Evolutionary conservation across 306 rosid genomes (phyloP).

Genomic region (Oxytropis ochrocephala): DNA sequence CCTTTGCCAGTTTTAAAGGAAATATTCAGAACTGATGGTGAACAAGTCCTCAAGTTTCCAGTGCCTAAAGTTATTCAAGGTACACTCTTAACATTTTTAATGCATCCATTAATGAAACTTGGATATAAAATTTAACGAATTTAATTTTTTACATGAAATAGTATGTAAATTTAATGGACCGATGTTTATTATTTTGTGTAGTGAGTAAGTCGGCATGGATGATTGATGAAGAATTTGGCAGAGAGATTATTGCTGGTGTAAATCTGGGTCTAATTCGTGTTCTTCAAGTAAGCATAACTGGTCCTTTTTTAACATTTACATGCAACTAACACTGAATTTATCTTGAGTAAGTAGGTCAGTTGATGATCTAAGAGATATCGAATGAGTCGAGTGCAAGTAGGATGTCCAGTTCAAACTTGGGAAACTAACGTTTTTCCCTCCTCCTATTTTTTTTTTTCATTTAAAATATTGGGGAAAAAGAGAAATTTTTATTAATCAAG

Average conservation of each 20-base stretch:
- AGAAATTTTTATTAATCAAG: too few species aligned
- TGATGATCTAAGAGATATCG: too few species aligned
- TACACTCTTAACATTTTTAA: not conserved
- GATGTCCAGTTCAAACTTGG: too few species aligned
- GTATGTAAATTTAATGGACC: too few species aligned
- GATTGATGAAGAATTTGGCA: slow-evolving; percentile 63
- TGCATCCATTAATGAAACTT: not conserved
- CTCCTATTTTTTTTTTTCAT: too few species aligned
- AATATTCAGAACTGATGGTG: slow-evolving; percentile 48
- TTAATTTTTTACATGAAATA: too few species aligned
- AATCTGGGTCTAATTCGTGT: slow-evolving; percentile 31
- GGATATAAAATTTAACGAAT: not conserved
- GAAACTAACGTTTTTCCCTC: too few species aligned
- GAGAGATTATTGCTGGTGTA: slow-evolving; percentile 62
- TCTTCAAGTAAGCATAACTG: slow-evolving; percentile 20
- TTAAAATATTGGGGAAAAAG: too few species aligned
- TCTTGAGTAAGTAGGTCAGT: slow-evolving; percentile 44
- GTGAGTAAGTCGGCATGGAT: slow-evolving; percentile 51
- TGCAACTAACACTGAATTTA: not conserved
- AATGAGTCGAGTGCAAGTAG: too few species aligned
- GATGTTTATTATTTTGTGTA: not conserved
- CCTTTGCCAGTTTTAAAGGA: slow-evolving; percentile 28
- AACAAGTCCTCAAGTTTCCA: slow-evolving; percentile 43
- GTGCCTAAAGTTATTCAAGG: slow-evolving; percentile 62
- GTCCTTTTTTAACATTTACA: not conserved